A percentile compares a stretch with the other conserved stretches of the same genome.
Evolutionary conservation across 345 rosid genomes (phyloP).

Genomic region (Draba incana): DNA sequence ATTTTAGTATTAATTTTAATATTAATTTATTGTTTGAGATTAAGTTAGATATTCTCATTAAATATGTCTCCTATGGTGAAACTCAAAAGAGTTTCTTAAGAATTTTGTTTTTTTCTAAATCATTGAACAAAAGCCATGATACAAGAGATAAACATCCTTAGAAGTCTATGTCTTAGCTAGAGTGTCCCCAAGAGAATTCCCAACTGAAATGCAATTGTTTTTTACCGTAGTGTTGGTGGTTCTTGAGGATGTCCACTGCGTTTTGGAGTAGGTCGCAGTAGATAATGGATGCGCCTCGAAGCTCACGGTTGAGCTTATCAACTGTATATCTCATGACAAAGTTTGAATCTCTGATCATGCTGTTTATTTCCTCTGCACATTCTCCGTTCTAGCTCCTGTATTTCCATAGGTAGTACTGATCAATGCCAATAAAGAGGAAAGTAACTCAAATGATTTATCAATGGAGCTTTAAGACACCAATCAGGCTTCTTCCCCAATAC

Average conservation of each 20-base stretch:
- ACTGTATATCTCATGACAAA: constrained; percentile 71
- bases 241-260: constrained; percentile 79
- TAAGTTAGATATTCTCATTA: too few relatives aligned
- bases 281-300: constrained; percentile 57
- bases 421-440: constrained; percentile 30
- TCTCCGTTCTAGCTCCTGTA: constrained; percentile 68
- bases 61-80: too few relatives aligned
- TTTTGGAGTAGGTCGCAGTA: constrained; percentile 82
- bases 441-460: background rate
- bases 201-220: constrained; percentile 1
- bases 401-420: constrained; percentile 81
- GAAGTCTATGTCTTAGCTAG: background rate
- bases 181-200: background rate
- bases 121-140: too few relatives aligned
- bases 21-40: too few relatives aligned
- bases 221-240: constrained; percentile 67
- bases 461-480: constrained; percentile 5
- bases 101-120: too few relatives aligned
- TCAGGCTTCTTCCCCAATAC: constrained; percentile 56
- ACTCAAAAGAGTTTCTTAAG: too few relatives aligned
- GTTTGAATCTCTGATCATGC: constrained; percentile 78
- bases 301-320: constrained; percentile 59
- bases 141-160: background rate
- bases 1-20: too few relatives aligned
- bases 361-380: constrained; percentile 74